These are phyloP conservation scores for Inga leiocalycina DNA, from an alignment of 306 rosid species.

Conservation along the genomic window DNA sequence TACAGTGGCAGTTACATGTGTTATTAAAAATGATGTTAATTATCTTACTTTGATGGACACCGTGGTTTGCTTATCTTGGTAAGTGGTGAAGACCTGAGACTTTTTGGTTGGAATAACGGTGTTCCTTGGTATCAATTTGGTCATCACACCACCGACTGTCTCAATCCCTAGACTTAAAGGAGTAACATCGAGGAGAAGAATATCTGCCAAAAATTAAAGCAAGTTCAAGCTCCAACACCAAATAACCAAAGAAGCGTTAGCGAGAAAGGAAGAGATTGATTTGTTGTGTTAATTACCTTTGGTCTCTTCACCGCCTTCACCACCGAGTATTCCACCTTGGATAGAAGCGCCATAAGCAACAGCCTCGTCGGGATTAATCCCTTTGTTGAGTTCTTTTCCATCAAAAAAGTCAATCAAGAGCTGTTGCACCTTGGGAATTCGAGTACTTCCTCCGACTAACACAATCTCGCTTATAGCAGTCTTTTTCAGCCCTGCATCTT, in stretches of 20 bases:
- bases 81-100: constrained; percentile 58
- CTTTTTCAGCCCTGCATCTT: constrained; percentile 54
- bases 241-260: neutral
- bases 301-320: constrained; percentile 49
- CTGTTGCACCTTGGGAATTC: constrained; percentile 64
- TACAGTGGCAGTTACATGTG: neutral
- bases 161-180: constrained; percentile 63
- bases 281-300: constrained; percentile 29
- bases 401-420: constrained; percentile 56
- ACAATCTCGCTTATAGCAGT: constrained; percentile 53
- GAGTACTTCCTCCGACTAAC: constrained; percentile 60
- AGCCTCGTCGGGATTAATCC: constrained; percentile 67
- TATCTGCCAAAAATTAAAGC: constrained; percentile 25
- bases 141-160: constrained; percentile 66
- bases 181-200: constrained; percentile 55
- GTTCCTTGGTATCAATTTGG: constrained; percentile 60
- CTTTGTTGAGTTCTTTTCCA: constrained; percentile 61
- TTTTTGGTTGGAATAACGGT: constrained; percentile 58
- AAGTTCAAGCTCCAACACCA: neutral
- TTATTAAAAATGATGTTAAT: neutral
- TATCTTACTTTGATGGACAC: constrained; percentile 50
- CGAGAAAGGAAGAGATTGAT: neutral
- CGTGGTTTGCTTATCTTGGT: constrained; percentile 57
- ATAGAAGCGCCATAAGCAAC: constrained; percentile 64
- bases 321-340: constrained; percentile 58